Percentiles rank a stretch among this genome's conserved stretches.
Conservation (phyloP, 352 stramenopile genomes). For the Plasmopara muralis region DNA sequence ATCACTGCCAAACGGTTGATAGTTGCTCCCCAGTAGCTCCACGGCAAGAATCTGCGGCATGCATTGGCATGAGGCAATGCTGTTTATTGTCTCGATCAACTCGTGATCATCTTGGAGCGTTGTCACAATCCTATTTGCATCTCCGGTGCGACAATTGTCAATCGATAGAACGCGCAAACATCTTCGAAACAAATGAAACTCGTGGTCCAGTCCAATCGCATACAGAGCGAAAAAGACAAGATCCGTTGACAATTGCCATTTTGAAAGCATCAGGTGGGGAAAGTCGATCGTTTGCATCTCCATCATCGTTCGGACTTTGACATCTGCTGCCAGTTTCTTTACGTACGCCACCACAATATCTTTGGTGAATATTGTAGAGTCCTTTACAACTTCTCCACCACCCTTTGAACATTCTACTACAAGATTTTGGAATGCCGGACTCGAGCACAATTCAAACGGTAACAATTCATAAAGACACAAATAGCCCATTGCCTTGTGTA, state of each 20-base stretch:
- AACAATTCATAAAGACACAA: conserved; percentile 66
- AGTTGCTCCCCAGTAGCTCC: conserved; percentile 35
- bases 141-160: conserved; percentile 1
- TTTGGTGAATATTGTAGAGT: conserved; percentile 36
- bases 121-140: conserved; percentile 10
- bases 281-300: conserved; percentile 60
- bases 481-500: conserved; percentile 51
- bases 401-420: conserved; percentile 42
- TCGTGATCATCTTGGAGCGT: conserved; percentile 27
- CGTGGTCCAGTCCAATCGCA: conserved; percentile 51
- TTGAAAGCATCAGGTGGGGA: conserved; percentile 46
- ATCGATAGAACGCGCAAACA: conserved; percentile 51
- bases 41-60: conserved; percentile 45
- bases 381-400: conserved; percentile 34
- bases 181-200: conserved; percentile 56
- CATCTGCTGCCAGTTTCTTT: conserved; percentile 50
- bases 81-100: conserved; percentile 33
- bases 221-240: conserved; percentile 40
- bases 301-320: conserved; percentile 37
- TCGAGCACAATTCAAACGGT: conserved; percentile 60
- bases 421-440: conserved; percentile 47
- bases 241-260: conserved; percentile 30
- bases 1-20: conserved; percentile 27
- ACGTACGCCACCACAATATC: conserved; percentile 38
- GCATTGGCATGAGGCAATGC: conserved; percentile 33